phyloP scores from a whole-genome alignment of 2,329 filamentous ascomycete species.

The Fusarium sambucinum region DNA sequence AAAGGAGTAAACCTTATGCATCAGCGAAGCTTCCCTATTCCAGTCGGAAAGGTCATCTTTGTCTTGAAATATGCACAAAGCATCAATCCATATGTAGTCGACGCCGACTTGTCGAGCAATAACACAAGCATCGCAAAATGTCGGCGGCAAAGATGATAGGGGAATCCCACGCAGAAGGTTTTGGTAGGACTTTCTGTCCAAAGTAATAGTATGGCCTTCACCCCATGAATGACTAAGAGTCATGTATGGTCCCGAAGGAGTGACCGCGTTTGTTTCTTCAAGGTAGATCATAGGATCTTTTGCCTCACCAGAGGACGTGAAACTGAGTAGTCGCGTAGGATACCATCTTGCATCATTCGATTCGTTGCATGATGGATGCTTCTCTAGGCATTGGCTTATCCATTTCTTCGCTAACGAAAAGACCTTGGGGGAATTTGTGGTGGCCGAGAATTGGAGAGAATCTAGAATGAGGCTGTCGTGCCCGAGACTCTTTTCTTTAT shows the following conservation, averaged over 20 bases:
- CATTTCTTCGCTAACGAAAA: not conserved
- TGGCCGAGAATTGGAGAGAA: not conserved
- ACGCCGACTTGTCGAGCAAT: not conserved
- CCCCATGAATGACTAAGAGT: constrained; percentile 3
- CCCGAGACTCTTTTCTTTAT: too few species aligned
- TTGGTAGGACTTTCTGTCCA: not conserved
- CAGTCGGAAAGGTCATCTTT: not conserved
- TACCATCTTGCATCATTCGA: not conserved
- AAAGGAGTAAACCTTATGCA: not conserved
- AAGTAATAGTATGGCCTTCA: not conserved
- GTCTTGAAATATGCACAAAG: constrained; percentile 1
- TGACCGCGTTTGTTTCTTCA: not conserved
- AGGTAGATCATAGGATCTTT: not conserved
- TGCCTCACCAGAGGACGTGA: too few species aligned
- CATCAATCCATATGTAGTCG: not conserved
- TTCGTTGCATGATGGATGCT: not conserved
- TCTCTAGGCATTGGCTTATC: not conserved
- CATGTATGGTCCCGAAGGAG: not conserved
- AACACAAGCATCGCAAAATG: not conserved
- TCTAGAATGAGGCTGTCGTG: not conserved
- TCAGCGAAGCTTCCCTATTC: not conserved
- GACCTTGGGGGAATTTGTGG: not conserved
- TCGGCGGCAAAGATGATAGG: not conserved
- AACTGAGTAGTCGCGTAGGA: not conserved
- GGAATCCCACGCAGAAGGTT: not conserved